Percentiles rank a stretch among this genome's conserved stretches.
These are phyloP conservation scores for Voacanga thouarsii DNA, from an alignment of 257 asterid genomes.

Conservation along the genomic window DNA sequence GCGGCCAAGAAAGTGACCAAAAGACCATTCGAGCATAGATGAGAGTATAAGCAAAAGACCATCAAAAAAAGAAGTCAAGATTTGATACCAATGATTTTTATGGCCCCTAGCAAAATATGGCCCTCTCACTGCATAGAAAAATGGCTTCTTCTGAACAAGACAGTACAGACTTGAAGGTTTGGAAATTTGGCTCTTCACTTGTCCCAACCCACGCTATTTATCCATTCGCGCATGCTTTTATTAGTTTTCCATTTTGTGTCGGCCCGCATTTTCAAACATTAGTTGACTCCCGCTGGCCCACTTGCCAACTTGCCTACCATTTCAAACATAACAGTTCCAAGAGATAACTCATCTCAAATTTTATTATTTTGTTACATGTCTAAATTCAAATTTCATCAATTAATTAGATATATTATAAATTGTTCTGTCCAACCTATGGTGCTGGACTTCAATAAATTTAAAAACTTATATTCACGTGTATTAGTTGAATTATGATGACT, in stretches of 20 bases:
- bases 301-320: conserved; percentile 21
- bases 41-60: background rate
- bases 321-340: too few species aligned
- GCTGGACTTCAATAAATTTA: too few species aligned
- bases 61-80: conserved; percentile 7
- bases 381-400: too few species aligned
- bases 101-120: background rate
- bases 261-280: conserved; percentile 44
- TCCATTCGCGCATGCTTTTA: conserved; percentile 33
- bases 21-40: background rate
- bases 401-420: too few species aligned
- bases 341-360: too few species aligned
- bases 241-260: conserved; percentile 11
- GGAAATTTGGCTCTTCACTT: conserved; percentile 12
- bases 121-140: background rate
- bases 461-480: too few species aligned
- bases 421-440: too few species aligned
- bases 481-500: too few species aligned
- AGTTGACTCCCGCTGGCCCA: conserved; percentile 34
- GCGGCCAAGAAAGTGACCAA: conserved; percentile 30
- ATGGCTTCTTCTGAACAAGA: background rate
- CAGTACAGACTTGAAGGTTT: background rate
- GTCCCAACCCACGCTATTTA: conserved; percentile 1
- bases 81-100: background rate
- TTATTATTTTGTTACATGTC: too few species aligned